phyloP scores from a whole-genome alignment of 768 basidiomycete genomes.

The Russula griseocarnosa region DNA sequence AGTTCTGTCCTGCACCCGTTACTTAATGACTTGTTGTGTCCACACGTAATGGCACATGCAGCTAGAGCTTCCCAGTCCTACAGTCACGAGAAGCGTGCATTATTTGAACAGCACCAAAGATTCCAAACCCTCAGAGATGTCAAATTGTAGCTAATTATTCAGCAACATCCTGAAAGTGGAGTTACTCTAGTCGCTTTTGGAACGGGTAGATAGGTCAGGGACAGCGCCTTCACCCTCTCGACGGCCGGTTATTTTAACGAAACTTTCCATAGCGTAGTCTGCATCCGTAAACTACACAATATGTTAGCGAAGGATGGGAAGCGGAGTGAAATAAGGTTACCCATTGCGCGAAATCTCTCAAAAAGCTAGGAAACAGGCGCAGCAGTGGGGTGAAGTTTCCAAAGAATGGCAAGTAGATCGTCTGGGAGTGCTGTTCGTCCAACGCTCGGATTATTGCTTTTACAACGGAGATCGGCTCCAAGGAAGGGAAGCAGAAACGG shows the following conservation, averaged over 20 bases:
- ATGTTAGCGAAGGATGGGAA: background rate
- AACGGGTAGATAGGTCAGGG: slow-evolving; percentile 12
- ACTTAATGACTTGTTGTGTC: background rate
- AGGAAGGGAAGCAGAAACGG: slow-evolving; percentile 72
- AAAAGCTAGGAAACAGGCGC: slow-evolving; percentile 61
- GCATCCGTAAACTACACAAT: slow-evolving; percentile 54
- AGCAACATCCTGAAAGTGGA: background rate
- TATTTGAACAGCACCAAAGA: background rate
- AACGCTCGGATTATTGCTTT: slow-evolving; percentile 78
- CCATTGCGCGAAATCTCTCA: slow-evolving; percentile 73
- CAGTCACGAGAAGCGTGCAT: background rate
- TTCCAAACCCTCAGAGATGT: background rate
- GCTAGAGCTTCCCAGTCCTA: background rate
- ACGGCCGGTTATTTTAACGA: slow-evolving; percentile 46
- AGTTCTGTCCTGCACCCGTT: background rate
- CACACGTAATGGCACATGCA: background rate
- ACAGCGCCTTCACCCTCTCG: slow-evolving; percentile 22
- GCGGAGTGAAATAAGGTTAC: slow-evolving; percentile 38
- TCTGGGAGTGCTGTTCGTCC: slow-evolving; percentile 73
- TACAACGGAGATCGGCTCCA: slow-evolving; percentile 70
- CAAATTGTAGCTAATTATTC: background rate
- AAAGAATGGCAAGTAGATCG: slow-evolving; percentile 71
- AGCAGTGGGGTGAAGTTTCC: slow-evolving; percentile 55
- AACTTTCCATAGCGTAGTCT: slow-evolving; percentile 66
- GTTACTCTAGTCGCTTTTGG: slow-evolving; percentile 20